Conservation (phyloP, 2,329 filamentous ascomycete genomes). For the Trichoderma sp. region DNA sequence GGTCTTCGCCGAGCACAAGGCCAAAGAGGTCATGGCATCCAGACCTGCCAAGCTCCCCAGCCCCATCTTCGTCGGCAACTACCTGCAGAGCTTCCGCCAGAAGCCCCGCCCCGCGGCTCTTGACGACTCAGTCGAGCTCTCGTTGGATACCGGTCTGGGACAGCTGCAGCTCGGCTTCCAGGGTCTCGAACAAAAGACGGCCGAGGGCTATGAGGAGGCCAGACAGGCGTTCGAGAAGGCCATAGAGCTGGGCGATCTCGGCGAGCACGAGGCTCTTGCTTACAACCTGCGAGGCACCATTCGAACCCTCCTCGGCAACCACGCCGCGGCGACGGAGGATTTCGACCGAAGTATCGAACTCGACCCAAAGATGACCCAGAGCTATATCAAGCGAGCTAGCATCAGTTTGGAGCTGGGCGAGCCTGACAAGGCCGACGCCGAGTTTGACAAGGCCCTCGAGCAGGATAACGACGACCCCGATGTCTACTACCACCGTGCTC, state of each 20-base stretch:
- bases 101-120: constrained; percentile 79
- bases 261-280: constrained; percentile 82
- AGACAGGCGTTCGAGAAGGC: constrained; percentile 85
- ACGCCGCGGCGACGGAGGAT: constrained; percentile 78
- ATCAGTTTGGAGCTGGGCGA: constrained; percentile 94
- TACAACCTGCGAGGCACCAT: constrained; percentile 98
- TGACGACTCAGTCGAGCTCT: constrained; percentile 77
- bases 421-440: constrained; percentile 81
- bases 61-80: constrained; percentile 96
- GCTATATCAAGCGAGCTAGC: constrained; percentile 97
- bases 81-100: constrained; percentile 95
- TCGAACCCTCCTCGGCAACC: constrained; percentile 88
- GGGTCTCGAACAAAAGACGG: constrained; percentile 82
- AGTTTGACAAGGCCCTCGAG: constrained; percentile 83
- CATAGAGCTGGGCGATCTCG: constrained; percentile 78
- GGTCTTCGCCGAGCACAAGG: constrained; percentile 95
- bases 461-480: constrained; percentile 91
- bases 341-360: constrained; percentile 92
- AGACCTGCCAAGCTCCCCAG: constrained; percentile 88
- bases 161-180: constrained; percentile 83
- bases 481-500: constrained; percentile 98
- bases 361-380: constrained; percentile 86
- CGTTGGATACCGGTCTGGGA: constrained; percentile 78
- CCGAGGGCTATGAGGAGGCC: constrained; percentile 89
- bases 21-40: constrained; percentile 83